These are phyloP conservation scores for Oenanthe sinensis DNA, from an alignment of 129 eudicot genomes.

Conservation along the genomic window DNA sequence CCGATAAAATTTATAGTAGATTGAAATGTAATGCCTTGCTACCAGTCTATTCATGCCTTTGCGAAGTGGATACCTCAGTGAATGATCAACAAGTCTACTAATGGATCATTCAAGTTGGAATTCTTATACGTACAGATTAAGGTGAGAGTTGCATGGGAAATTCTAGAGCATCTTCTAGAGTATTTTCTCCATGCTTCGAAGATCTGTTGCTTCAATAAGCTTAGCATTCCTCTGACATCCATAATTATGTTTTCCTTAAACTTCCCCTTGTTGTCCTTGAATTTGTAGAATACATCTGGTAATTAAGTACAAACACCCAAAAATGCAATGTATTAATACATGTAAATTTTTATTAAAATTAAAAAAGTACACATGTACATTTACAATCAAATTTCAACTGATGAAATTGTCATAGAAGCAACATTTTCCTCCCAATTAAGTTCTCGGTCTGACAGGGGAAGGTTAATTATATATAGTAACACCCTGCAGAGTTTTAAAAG, in stretches of 20 bases:
- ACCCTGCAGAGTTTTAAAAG: too few species aligned
- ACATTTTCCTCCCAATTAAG: too few species aligned
- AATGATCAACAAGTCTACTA: background rate
- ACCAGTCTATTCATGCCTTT: background rate
- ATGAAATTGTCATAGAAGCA: too few species aligned
- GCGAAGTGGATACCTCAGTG: conserved; percentile 1
- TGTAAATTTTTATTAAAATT: too few species aligned
- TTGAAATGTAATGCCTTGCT: conserved; percentile 3
- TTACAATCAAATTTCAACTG: too few species aligned
- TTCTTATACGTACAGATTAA: background rate
- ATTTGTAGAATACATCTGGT: conserved; percentile 34
- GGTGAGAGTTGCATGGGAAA: background rate
- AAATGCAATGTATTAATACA: too few species aligned
- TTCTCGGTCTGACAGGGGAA: too few species aligned
- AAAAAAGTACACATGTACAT: too few species aligned
- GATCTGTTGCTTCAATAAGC: conserved; percentile 45
- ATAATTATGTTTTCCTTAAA: conserved; percentile 19
- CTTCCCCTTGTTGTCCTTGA: conserved; percentile 21
- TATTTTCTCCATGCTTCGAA: conserved; percentile 28
- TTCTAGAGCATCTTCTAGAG: conserved; percentile 38
- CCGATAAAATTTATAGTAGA: background rate
- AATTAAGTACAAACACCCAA: background rate
- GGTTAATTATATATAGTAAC: too few species aligned
- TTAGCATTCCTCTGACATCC: conserved; percentile 27
- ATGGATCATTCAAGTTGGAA: background rate